These are phyloP conservation scores for Mycosarcoma mackinlayi DNA, from an alignment of 1,284 basidiomycete genomes.

Conservation along the genomic window DNA sequence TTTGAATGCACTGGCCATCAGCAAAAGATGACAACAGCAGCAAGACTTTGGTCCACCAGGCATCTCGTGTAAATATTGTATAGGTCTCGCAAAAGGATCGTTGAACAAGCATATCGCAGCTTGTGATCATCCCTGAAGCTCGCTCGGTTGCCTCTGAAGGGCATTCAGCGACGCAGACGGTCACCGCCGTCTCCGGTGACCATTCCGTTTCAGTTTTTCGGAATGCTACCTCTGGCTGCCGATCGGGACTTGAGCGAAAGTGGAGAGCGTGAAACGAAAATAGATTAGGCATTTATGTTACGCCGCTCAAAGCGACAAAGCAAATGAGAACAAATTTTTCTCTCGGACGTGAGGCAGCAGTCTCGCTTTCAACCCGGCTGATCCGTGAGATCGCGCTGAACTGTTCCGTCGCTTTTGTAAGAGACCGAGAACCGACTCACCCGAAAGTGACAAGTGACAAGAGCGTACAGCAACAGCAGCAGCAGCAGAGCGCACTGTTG, in stretches of 20 bases:
- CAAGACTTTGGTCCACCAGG: constrained; percentile 1
- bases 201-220: too few species aligned
- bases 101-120: too few species aligned
- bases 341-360: constrained; percentile 28
- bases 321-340: neutral
- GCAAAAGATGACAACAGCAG: neutral
- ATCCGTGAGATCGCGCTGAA: constrained; percentile 18
- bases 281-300: too few species aligned
- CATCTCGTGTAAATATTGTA: constrained; percentile 15
- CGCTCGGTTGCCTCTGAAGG: too few species aligned
- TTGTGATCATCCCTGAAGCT: too few species aligned
- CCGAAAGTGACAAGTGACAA: constrained; percentile 20
- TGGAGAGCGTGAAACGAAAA: too few species aligned
- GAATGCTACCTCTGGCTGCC: too few species aligned
- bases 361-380: constrained; percentile 13
- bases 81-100: constrained; percentile 7
- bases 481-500: constrained; percentile 1
- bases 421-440: constrained; percentile 43
- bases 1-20: constrained; percentile 3
- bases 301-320: neutral
- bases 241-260: too few species aligned
- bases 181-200: too few species aligned
- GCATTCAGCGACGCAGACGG: too few species aligned
- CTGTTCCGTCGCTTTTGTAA: constrained; percentile 29
- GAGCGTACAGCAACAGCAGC: neutral